Base-by-base conservation (phyloP, 2,329 filamentous ascomycete genomes). In the Drechslerella stenobrocha region DNA sequence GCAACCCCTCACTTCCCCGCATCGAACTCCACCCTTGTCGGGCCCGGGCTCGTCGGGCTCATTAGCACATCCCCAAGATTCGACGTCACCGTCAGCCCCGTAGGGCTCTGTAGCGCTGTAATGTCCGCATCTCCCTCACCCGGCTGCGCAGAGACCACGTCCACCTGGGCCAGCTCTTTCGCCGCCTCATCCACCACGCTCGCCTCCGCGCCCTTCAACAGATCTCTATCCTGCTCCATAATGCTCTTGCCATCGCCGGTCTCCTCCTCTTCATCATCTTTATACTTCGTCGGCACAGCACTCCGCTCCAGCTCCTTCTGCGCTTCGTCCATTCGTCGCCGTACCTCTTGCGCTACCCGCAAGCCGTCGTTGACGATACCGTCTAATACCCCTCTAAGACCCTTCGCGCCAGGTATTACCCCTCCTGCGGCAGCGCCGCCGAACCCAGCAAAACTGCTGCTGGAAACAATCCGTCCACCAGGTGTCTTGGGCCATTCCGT, bases 291-390 rank as follows among this genome's bases (percentile, higher is more conserved):
- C 1, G 82, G 82, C n/a, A 86, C 77, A 0, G 87, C 87, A 66
- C 90, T 91, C 76, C 86, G 87, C 77, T 96, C 92, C 71, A 96
- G 79, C 75, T 97, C 92, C 72, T 85, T 86, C 77, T 96, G 91
- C 2, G 92, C 92, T 75, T 98, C 93, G 70, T 98, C 92, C 87
- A 97, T 96, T 44, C 91, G 83, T 73, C 91, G 84, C 71, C 88
- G 83, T 52, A 98, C 92, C 76, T 98, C 93, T 0, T 87, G 89
- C 0, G 93, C 93, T 15, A 63, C 92, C 30, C 92, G 87, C 86
- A 97, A 96, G 40, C 93, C 93, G 75, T 98, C 93, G 1, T 88
- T 95, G 70, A 97, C 93, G 73, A 98, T 97, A 73, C 95, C 96
- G 78, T 98, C 93, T 35, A 98, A 80, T 64, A 98, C 93, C 18